Evolutionary conservation across 805 yeast genomes (phyloP).

Genomic region (Peterozyma toletana): DNA sequence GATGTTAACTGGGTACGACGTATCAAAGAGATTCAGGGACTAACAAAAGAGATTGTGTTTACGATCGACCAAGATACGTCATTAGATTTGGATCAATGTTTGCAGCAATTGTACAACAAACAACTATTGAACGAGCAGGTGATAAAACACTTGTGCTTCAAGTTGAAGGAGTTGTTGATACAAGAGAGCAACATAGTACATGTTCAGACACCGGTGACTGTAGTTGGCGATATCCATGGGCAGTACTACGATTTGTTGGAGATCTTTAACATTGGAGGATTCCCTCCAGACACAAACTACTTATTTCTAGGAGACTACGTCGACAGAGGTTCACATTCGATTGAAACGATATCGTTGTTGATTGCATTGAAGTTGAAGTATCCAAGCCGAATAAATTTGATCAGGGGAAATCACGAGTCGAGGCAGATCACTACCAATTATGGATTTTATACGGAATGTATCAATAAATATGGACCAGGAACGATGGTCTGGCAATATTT

Average conservation of each 20-base stretch:
- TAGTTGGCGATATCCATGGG: conserved; percentile 97
- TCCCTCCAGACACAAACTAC: conserved; percentile 89
- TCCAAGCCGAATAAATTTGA: conserved; percentile 74
- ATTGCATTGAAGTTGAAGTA: conserved; percentile 80
- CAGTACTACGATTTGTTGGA: conserved; percentile 92
- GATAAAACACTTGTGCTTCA: conserved; percentile 66
- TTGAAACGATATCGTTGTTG: conserved; percentile 83
- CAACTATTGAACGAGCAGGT: conserved; percentile 67
- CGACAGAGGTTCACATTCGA: conserved; percentile 89
- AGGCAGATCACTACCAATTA: conserved; percentile 95
- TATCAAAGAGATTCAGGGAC: too few species aligned
- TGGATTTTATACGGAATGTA: conserved; percentile 93
- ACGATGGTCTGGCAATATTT: conserved; percentile 80
- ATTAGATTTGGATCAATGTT: conserved; percentile 61
- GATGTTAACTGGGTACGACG: too few species aligned
- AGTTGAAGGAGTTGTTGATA: conserved; percentile 73
- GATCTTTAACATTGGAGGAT: conserved; percentile 89
- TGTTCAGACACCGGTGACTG: conserved; percentile 79
- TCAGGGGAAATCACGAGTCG: conserved; percentile 95
- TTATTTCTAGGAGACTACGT: conserved; percentile 93
- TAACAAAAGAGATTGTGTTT: too few species aligned
- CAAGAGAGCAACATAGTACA: conserved; percentile 84
- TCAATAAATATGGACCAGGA: conserved; percentile 73
- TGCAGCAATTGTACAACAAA: conserved; percentile 56
- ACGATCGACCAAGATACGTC: conserved; percentile 3